Base-by-base conservation (phyloP, 169 alveolate genomes). In the Theileria sp. region DNA sequence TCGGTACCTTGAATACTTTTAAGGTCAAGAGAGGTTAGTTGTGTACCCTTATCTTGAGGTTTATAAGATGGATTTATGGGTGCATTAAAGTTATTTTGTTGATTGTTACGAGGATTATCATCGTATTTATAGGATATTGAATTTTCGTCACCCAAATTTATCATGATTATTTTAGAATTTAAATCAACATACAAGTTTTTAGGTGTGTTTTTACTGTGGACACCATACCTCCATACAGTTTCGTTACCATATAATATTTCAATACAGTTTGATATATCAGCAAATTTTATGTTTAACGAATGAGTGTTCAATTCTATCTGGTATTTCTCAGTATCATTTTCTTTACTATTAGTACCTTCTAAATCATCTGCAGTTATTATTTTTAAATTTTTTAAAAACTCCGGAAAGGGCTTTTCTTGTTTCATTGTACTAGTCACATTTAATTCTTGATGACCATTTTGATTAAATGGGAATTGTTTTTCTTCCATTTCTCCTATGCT, bases 301-400 rank as follows among this genome's bases (percentile, higher is more conserved):
- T 25, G 36, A 3, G n/a, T 15, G 36, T 60, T 28, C 36, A 25
- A 23, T 60, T 23, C 36, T 60, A 60, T 25, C n/a, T 60, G 10
- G 36, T 60, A 60, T 10, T 60, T 60, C 6, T 10, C 68, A 60
- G 44, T 60, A 28, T 60, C 68, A 60, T 60, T 60, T 28, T 60
- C 68, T 60, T 60, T 60, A 28, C 1, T 5, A 60, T 60, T 28
- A 25, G 68, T 60, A 60, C 68, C 68, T 23, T 60, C 68, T 13
- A 44, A 44, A 25, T 60, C 68, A 60, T 60, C 36, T 8, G 36
- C 30, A 25, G 68, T 60, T 23, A 60, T 60, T 10, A 60, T 60
- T 60, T 17, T 60, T 44, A 44, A 44, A 4, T 44, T 44, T 44
- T 44, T 44, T 44, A 44, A 44, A 13, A 44, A 44, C 1, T 44